These are phyloP conservation scores for Arthrobotrys iridis DNA, from an alignment of 2,329 filamentous ascomycete genomes.

Conservation along the genomic window DNA sequence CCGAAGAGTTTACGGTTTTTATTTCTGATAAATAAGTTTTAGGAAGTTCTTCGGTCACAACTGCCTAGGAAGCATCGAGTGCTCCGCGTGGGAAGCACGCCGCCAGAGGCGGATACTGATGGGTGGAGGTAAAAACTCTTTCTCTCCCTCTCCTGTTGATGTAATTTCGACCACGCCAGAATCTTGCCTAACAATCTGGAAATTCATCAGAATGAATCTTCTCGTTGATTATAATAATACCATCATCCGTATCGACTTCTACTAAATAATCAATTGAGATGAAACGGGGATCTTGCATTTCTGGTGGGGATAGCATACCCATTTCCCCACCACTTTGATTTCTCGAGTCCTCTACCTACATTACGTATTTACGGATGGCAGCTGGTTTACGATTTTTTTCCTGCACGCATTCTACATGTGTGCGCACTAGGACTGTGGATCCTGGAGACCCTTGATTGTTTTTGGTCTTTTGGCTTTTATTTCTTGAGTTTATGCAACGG, in stretches of 20 bases:
- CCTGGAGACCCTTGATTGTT: not conserved
- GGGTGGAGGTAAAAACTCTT: conserved; percentile 47
- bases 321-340: not conserved
- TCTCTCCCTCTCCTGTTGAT: not conserved
- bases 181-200: not conserved
- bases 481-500: conserved; percentile 27
- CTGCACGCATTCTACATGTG: no score
- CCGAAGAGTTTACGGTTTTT: no score
- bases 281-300: no score
- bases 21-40: not conserved
- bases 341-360: not conserved
- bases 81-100: not conserved
- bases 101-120: conserved; percentile 15
- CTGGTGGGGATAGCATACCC: no score
- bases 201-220: conserved; percentile 30
- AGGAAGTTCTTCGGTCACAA: conserved; percentile 30
- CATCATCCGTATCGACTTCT: conserved; percentile 35
- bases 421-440: no score
- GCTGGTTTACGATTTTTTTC: conserved; percentile 25
- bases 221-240: conserved; percentile 8
- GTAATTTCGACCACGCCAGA: not conserved
- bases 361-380: not conserved
- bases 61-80: conserved; percentile 36
- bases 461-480: not conserved
- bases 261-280: conserved; percentile 1